A percentile compares a stretch with the other conserved stretches of the same genome.
Conservation (phyloP, 441 rosid genomes). For the Theobroma grandiflorum region DNA sequence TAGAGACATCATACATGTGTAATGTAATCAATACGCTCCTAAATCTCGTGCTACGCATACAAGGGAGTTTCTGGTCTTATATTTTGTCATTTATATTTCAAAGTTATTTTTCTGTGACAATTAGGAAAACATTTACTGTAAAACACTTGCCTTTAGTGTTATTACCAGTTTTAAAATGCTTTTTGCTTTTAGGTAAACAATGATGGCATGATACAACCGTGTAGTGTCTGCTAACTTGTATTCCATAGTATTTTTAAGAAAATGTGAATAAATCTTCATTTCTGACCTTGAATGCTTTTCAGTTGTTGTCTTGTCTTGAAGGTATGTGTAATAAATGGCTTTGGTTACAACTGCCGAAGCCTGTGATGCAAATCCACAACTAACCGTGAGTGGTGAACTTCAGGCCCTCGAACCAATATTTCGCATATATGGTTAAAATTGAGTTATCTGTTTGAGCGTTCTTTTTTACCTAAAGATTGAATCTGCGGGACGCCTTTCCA, state of each 20-base stretch:
- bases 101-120: too few relatives aligned
- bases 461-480: background rate
- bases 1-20: background rate
- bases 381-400: constrained; percentile 78
- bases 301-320: background rate
- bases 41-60: background rate
- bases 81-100: background rate
- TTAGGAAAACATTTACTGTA: too few relatives aligned
- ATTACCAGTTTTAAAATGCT: too few relatives aligned
- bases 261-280: too few relatives aligned
- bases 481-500: background rate
- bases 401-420: constrained; percentile 84
- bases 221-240: too few relatives aligned
- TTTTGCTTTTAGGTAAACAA: too few relatives aligned
- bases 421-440: constrained; percentile 67
- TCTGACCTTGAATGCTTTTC: too few relatives aligned
- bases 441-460: constrained; percentile 60
- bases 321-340: constrained; percentile 58
- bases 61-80: background rate
- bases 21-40: background rate
- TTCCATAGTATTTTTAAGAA: too few relatives aligned
- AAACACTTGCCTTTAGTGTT: too few relatives aligned
- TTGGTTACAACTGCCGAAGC: constrained; percentile 82
- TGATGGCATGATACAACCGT: too few relatives aligned
- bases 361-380: constrained; percentile 45